These are phyloP conservation scores for Gossypium stocksii DNA, from an alignment of 345 rosid genomes.

Conservation along the genomic window DNA sequence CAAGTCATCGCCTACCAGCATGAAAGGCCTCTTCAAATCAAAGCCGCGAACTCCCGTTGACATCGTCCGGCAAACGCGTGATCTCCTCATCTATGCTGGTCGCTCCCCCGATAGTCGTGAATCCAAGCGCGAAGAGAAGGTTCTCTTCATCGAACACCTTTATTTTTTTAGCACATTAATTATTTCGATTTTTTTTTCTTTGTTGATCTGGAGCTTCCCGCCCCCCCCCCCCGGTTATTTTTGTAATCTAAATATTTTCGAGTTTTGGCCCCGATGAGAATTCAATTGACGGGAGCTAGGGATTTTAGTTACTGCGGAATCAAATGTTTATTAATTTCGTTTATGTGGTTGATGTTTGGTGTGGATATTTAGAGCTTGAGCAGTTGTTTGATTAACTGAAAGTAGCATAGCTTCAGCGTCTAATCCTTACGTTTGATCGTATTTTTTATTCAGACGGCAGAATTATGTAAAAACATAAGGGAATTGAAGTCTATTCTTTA, in stretches of 20 bases:
- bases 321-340: neutral
- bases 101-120: conserved; percentile 38
- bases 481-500: conserved; percentile 84
- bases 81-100: conserved; percentile 60
- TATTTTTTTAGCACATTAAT: neutral
- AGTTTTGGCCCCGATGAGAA: neutral
- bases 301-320: neutral
- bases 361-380: neutral
- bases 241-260: neutral
- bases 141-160: neutral
- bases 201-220: neutral
- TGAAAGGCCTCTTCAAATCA: conserved; percentile 85
- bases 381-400: neutral
- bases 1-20: conserved; percentile 25
- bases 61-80: conserved; percentile 80
- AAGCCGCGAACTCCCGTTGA: conserved; percentile 88
- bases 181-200: neutral
- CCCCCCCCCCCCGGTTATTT: neutral
- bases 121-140: conserved; percentile 72
- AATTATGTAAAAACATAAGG: conserved; percentile 64
- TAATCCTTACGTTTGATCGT: neutral
- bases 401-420: neutral
- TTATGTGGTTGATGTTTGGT: neutral
- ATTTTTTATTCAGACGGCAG: conserved; percentile 55
- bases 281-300: neutral